These are phyloP conservation scores for Trapa incisa DNA, from an alignment of 345 rosid species.

Conservation along the genomic window DNA sequence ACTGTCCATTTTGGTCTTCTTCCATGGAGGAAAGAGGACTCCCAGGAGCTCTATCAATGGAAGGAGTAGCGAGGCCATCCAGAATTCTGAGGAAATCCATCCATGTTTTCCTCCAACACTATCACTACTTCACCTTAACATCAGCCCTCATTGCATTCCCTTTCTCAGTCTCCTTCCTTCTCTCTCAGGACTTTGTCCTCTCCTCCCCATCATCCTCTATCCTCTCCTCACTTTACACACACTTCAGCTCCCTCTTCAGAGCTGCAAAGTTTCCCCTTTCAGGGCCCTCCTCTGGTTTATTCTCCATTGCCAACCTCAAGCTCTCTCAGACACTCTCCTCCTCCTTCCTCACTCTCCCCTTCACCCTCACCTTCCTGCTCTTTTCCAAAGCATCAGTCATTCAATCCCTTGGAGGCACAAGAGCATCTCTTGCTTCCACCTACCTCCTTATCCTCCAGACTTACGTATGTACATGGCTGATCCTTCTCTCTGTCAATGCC, in stretches of 20 bases:
- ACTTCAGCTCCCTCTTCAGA: slow-evolving; percentile 22
- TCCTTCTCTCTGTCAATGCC: slow-evolving; percentile 62
- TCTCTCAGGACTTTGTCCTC: slow-evolving; percentile 32
- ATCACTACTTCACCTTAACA: slow-evolving; percentile 40
- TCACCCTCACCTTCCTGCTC: slow-evolving; percentile 60
- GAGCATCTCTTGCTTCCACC: slow-evolving; percentile 14
- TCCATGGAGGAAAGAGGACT: neutral
- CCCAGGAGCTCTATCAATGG: neutral
- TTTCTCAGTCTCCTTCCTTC: slow-evolving; percentile 44
- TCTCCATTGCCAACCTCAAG: slow-evolving; percentile 42
- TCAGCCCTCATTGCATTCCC: slow-evolving; percentile 49
- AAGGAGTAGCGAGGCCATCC: slow-evolving; percentile 1
- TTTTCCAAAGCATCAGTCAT: slow-evolving; percentile 52
- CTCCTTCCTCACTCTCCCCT: slow-evolving; percentile 49
- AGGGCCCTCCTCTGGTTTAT: slow-evolving; percentile 29
- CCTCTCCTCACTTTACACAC: slow-evolving; percentile 11
- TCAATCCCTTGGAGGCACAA: slow-evolving; percentile 13
- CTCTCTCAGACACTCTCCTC: slow-evolving; percentile 67
- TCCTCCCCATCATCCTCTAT: slow-evolving; percentile 19
- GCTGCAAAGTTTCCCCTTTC: slow-evolving; percentile 56
- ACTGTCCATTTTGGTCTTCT: neutral
- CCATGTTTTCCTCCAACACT: slow-evolving; percentile 46
- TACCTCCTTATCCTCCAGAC: slow-evolving; percentile 44
- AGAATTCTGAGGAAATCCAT: slow-evolving; percentile 54
- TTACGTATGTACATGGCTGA: slow-evolving; percentile 31